Conservation (phyloP, 192 early-diverging fungal species). For the Anaeromyces robustus region DNA sequence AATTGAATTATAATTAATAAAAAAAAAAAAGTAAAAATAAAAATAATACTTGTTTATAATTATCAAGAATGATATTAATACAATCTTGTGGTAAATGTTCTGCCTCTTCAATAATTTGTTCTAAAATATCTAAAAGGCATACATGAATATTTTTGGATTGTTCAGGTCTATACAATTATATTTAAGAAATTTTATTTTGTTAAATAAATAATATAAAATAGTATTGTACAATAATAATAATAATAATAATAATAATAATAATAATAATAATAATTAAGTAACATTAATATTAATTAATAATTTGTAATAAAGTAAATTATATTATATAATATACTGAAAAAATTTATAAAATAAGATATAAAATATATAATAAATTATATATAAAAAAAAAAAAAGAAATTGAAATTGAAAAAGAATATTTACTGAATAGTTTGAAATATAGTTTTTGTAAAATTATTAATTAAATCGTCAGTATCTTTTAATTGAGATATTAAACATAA, state of each 20-base stretch:
- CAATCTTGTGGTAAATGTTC: slow-evolving; percentile 56
- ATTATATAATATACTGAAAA: too few relatives aligned
- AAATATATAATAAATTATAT: not conserved
- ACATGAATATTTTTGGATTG: slow-evolving; percentile 62
- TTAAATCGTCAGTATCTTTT: slow-evolving; percentile 55
- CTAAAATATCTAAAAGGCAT: slow-evolving; percentile 63
- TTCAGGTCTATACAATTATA: slow-evolving; percentile 46
- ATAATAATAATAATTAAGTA: too few relatives aligned
- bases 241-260: too few relatives aligned
- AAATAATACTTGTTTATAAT: slow-evolving; percentile 31
- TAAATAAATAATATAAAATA: too few relatives aligned
- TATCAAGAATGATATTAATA: slow-evolving; percentile 63
- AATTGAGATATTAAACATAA: slow-evolving; percentile 68
- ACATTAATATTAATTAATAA: too few relatives aligned
- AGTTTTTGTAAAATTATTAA: slow-evolving; percentile 48
- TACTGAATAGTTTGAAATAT: slow-evolving; percentile 56
- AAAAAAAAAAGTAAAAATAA: too few relatives aligned
- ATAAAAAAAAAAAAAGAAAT: not conserved
- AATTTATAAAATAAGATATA: too few relatives aligned
- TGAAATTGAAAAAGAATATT: not conserved
- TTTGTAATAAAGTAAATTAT: too few relatives aligned
- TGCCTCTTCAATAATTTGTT: slow-evolving; percentile 66
- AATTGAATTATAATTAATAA: too few relatives aligned
- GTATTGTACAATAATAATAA: too few relatives aligned
- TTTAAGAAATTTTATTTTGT: too few relatives aligned